These are phyloP conservation scores for Immersiporthe knoxdaviesiana DNA, from an alignment of 2,329 filamentous ascomycete species.

Conservation along the genomic window DNA sequence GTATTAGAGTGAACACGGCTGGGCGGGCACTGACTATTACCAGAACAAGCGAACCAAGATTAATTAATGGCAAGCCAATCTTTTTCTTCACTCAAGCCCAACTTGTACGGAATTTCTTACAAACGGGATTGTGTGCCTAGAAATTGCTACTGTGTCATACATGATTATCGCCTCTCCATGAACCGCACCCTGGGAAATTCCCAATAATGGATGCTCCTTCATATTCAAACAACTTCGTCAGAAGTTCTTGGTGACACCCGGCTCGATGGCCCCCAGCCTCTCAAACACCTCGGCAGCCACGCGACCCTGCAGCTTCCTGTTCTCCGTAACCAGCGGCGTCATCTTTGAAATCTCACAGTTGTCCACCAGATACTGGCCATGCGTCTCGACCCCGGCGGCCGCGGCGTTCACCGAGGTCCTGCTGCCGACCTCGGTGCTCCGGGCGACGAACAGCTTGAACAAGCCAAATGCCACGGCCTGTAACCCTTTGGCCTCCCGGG, in stretches of 20 bases:
- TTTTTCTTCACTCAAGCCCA: no score
- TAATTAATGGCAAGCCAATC: no score
- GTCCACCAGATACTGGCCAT: slow-evolving; percentile 39
- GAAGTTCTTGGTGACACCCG: slow-evolving; percentile 10
- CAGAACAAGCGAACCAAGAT: no score
- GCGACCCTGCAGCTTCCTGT: slow-evolving; percentile 6
- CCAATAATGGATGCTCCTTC: no score
- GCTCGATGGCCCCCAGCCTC: slow-evolving; percentile 8
- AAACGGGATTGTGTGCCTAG: no score
- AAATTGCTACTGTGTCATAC: no score
- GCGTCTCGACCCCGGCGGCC: slow-evolving; percentile 37
- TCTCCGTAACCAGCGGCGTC: background rate
- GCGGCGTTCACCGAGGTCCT: slow-evolving; percentile 38
- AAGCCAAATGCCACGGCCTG: background rate
- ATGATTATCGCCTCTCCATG: no score
- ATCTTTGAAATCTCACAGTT: slow-evolving; percentile 37
- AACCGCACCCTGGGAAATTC: no score
- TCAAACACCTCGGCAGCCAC: slow-evolving; percentile 9
- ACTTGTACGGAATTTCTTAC: no score
- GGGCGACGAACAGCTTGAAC: slow-evolving; percentile 39
- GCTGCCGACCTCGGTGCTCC: slow-evolving; percentile 51
- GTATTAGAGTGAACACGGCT: no score
- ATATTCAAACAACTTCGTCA: no score
- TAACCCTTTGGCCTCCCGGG: slow-evolving; percentile 1
- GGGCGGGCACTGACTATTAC: no score